Conservation (phyloP, 2,329 filamentous ascomycete genomes). For the Fusarium aywerte region DNA sequence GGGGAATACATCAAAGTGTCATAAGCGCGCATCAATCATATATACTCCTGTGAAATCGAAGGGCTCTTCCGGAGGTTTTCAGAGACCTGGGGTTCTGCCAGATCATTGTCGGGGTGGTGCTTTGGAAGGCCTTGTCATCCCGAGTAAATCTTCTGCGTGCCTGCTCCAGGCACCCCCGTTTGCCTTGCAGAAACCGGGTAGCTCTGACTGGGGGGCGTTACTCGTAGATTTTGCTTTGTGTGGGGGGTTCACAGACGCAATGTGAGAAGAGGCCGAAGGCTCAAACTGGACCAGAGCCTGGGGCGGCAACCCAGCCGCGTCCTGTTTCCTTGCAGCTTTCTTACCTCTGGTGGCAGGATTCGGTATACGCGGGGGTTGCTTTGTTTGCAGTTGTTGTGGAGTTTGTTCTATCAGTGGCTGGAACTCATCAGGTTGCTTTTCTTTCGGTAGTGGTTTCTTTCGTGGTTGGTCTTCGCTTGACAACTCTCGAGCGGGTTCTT, state of each 20-base stretch:
- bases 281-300: slow-evolving; percentile 55
- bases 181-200: slow-evolving; percentile 60
- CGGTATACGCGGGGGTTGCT: slow-evolving; percentile 44
- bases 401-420: slow-evolving; percentile 4
- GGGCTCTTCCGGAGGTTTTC: neutral
- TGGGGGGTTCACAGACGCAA: slow-evolving; percentile 1
- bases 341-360: slow-evolving; percentile 65
- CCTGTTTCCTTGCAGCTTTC: slow-evolving; percentile 63
- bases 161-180: slow-evolving; percentile 74
- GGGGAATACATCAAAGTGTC: neutral
- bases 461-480: neutral
- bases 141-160: slow-evolving; percentile 74
- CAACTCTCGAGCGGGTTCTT: neutral
- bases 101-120: slow-evolving; percentile 15
- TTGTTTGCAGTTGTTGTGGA: slow-evolving; percentile 3
- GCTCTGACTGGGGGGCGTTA: slow-evolving; percentile 18
- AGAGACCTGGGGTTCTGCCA: neutral
- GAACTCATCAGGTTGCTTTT: neutral
- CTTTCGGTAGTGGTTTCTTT: neutral
- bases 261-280: slow-evolving; percentile 34
- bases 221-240: neutral
- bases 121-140: slow-evolving; percentile 64
- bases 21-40: neutral
- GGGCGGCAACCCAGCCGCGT: slow-evolving; percentile 62
- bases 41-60: neutral